A percentile compares a stretch with the other conserved stretches of the same genome.
phyloP scores from a whole-genome alignment of 805 yeast species.

The Saturnispora gosingensis region DNA sequence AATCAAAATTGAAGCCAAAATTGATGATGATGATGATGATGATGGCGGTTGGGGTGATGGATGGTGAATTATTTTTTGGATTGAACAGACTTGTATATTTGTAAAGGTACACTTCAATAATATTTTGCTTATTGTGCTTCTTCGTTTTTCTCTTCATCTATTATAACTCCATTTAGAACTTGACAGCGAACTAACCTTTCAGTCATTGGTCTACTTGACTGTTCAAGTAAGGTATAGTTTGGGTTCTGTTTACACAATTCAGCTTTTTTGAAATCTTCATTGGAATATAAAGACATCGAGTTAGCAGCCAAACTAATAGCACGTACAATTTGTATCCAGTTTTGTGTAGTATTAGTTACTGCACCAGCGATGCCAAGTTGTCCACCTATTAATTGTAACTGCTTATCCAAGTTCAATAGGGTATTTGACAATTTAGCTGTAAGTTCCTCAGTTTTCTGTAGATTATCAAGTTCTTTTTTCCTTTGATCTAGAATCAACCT shows the following conservation, averaged over 20 bases:
- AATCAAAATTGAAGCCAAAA: constrained; percentile 26
- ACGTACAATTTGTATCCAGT: constrained; percentile 56
- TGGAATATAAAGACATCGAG: constrained; percentile 37
- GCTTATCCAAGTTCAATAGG: constrained; percentile 39
- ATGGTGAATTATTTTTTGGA: constrained; percentile 22
- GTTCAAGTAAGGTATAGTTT: not conserved
- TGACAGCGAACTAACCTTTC: constrained; percentile 57
- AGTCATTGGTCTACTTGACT: constrained; percentile 39
- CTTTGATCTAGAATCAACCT: constrained; percentile 28
- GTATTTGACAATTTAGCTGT: constrained; percentile 38
- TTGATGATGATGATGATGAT: constrained; percentile 24
- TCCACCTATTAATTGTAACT: constrained; percentile 33
- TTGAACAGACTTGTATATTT: not conserved
- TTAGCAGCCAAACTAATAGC: constrained; percentile 53
- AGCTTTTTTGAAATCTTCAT: constrained; percentile 33
- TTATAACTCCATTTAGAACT: constrained; percentile 34
- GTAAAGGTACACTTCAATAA: not conserved
- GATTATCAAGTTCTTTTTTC: constrained; percentile 39
- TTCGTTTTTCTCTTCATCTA: constrained; percentile 2
- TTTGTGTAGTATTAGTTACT: constrained; percentile 44
- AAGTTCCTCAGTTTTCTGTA: constrained; percentile 38
- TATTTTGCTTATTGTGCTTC: too few species aligned
- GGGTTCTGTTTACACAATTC: not conserved
- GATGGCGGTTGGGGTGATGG: constrained; percentile 40
- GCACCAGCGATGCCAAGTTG: constrained; percentile 50